A percentile compares a stretch with the other conserved stretches of the same genome.
These are phyloP conservation scores for Xylaria arbuscula DNA, from an alignment of 2,329 filamentous ascomycete species.

Conservation along the genomic window DNA sequence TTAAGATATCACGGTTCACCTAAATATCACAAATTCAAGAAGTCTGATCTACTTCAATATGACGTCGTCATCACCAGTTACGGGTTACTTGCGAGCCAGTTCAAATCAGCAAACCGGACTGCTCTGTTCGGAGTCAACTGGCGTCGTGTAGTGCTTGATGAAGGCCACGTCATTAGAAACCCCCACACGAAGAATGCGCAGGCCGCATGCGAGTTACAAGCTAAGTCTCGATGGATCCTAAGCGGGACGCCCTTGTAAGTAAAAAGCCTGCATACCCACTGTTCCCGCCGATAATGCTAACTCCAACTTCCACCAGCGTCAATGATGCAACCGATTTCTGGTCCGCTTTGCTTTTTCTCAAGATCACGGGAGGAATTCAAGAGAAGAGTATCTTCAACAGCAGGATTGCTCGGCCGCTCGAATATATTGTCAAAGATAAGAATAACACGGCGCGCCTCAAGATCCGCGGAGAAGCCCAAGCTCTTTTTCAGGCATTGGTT, in stretches of 20 bases:
- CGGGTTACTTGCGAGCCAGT: conserved; percentile 77
- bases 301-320: conserved; percentile 58
- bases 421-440: conserved; percentile 37
- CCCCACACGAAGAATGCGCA: conserved; percentile 76
- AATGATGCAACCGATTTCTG: conserved; percentile 86
- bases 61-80: conserved; percentile 89
- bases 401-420: conserved; percentile 75
- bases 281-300: conserved; percentile 43
- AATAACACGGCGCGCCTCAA: conserved; percentile 55
- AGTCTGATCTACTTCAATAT: conserved; percentile 68
- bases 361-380: conserved; percentile 79
- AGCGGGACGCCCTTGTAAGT: conserved; percentile 81
- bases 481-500: conserved; percentile 80
- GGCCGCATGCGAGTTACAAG: conserved; percentile 73
- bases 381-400: conserved; percentile 78
- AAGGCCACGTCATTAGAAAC: conserved; percentile 86
- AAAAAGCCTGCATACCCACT: neutral
- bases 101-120: conserved; percentile 59
- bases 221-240: conserved; percentile 80
- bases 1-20: conserved; percentile 76
- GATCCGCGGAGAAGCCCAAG: conserved; percentile 61
- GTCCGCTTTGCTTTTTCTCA: conserved; percentile 81
- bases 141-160: conserved; percentile 83
- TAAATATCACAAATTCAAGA: conserved; percentile 34
- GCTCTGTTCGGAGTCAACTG: conserved; percentile 67